Conservation (phyloP, 257 asterid species). For the Anisodus acutangulus region DNA sequence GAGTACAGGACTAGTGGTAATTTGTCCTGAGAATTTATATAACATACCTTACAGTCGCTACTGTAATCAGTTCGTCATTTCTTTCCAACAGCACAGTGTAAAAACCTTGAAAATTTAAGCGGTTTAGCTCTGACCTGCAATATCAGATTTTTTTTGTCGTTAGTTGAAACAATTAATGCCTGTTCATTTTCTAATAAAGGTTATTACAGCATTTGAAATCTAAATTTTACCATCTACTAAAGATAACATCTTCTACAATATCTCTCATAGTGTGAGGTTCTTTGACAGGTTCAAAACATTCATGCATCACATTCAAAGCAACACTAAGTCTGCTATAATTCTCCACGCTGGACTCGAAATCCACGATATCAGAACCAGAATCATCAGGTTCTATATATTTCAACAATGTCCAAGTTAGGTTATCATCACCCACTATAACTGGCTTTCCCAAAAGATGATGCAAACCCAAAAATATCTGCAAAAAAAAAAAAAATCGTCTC, state of each 20-base stretch:
- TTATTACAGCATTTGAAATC: neutral
- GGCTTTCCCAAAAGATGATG: constrained; percentile 13
- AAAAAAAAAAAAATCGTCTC: neutral
- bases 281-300: constrained; percentile 80
- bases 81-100: constrained; percentile 77
- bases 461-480: constrained; percentile 65
- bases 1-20: neutral
- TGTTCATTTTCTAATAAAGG: neutral
- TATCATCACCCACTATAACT: constrained; percentile 16
- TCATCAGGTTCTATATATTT: constrained; percentile 52
- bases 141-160: neutral
- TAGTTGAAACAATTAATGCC: neutral
- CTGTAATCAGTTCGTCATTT: constrained; percentile 69
- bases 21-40: neutral
- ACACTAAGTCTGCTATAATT: constrained; percentile 65
- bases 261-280: constrained; percentile 75
- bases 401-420: constrained; percentile 38
- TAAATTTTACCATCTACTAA: constrained; percentile 66
- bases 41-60: constrained; percentile 77
- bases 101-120: constrained; percentile 84
- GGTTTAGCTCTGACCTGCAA: constrained; percentile 79
- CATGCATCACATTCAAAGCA: constrained; percentile 89
- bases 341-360: constrained; percentile 52
- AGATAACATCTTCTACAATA: constrained; percentile 83
- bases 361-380: constrained; percentile 37